Base-by-base conservation (phyloP, 345 rosid genomes). In the Populus alba region DNA sequence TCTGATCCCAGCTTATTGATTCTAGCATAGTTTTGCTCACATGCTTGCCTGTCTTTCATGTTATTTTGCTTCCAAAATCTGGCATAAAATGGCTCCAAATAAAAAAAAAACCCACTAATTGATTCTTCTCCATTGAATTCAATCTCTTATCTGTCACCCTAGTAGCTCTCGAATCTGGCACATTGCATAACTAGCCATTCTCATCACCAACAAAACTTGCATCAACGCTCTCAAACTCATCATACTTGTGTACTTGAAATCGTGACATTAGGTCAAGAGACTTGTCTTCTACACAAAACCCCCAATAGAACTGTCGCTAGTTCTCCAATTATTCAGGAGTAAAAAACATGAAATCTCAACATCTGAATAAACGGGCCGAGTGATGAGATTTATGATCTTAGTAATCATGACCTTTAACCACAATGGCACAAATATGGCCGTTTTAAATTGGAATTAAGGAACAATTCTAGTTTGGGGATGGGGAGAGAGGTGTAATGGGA, bases 151-250 rank as follows among this genome's bases (percentile, higher is more conserved):
- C 97, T 77, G 88, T 90, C 41, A 95, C 91, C 6, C 91, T 95
- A 4, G 95, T 88, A 5, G 91, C 87, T 72, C 97, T 89, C 9
- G 95, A 90, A 73, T 92, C 95, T 0, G 95, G 95, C 47, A 94
- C 97, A n/a, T 20, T 90, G 35, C 70, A 70, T 63, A 90, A 72
- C 61, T 79, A 85, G 37, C 95, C 97, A 29, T 80, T 81, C 68
- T 75, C 84, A 76, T 87, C 88, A 12, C 88, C 89, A 0, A 91
- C 74, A 72, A 92, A 89, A 74, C 90, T 89, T 15, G 90, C 92
- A 51, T 91, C 97, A 51, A 92, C 79, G 70, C 90, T 83, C 85
- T 93, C 90, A 85, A 95, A 93, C 81, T 95, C 90, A 43, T 90
- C 70, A 75, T 91, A 89, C 41, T 88, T 86, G 61, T 77, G 86